Conservation (phyloP, 306 rosid species). For the Corylus avellana region DNA sequence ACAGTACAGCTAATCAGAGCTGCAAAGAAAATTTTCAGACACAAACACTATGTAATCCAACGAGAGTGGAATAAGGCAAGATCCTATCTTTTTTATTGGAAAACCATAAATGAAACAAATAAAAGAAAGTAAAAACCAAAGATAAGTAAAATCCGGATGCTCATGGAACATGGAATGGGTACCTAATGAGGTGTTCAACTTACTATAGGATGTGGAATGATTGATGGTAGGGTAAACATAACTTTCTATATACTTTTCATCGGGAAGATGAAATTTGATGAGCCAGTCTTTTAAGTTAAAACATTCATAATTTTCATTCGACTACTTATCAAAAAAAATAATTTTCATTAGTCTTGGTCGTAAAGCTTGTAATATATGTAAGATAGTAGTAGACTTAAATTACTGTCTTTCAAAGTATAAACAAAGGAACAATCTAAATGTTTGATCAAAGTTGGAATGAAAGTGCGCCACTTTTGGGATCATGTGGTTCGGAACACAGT, state of each 20-base stretch:
- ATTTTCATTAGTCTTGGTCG: not conserved
- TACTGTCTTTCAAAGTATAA: too few relatives aligned
- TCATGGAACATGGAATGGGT: not conserved
- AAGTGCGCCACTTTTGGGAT: not conserved
- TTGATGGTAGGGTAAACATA: not conserved
- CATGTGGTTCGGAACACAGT: not conserved
- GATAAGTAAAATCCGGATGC: not conserved
- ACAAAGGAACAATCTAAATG: not conserved
- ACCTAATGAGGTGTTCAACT: not conserved
- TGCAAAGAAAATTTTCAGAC: not conserved
- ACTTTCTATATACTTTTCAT: not conserved
- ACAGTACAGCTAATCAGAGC: slow-evolving; percentile 3
- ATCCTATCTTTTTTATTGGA: not conserved
- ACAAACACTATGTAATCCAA: not conserved
- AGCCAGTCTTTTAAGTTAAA: not conserved
- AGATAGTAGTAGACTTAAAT: not conserved
- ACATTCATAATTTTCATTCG: not conserved
- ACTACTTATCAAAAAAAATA: too few relatives aligned
- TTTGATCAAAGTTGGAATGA: too few relatives aligned
- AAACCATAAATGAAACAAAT: not conserved
- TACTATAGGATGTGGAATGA: not conserved
- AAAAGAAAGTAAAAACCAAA: not conserved
- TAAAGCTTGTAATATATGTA: not conserved
- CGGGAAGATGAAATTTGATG: not conserved
- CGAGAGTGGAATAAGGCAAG: not conserved